A percentile compares a stretch with the other conserved stretches of the same genome.
phyloP scores from a whole-genome alignment of 2,329 filamentous ascomycete genomes.

The Aschersonia sp. region DNA sequence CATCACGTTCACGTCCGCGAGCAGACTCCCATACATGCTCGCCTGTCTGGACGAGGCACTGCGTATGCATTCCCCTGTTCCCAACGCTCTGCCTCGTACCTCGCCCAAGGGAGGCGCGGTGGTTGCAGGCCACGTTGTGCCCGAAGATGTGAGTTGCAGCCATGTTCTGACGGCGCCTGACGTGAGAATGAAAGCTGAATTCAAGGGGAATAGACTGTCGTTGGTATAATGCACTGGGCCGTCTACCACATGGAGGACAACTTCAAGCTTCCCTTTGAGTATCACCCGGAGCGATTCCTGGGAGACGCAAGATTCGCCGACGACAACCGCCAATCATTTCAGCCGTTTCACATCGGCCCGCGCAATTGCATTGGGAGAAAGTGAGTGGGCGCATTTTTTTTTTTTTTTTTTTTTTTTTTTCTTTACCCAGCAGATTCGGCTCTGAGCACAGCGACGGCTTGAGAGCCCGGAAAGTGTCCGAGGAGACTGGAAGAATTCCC shows the following conservation, averaged over 20 bases:
- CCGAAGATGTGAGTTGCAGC: constrained; percentile 7
- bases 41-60: constrained; percentile 27
- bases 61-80: constrained; percentile 18
- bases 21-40: constrained; percentile 20
- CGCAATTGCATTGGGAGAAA: constrained; percentile 14
- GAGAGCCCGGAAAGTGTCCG: no score
- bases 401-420: neutral
- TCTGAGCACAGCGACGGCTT: no score
- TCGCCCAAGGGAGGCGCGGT: constrained; percentile 11
- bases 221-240: constrained; percentile 21
- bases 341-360: constrained; percentile 16
- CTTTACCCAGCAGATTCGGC: no score
- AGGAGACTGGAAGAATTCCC: no score
- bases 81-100: neutral
- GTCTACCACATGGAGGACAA: constrained; percentile 16
- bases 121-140: constrained; percentile 16
- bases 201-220: constrained; percentile 7
- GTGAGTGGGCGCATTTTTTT: neutral
- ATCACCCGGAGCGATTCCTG: constrained; percentile 23
- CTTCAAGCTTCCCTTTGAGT: constrained; percentile 17
- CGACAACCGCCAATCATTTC: constrained; percentile 11
- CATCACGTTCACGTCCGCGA: constrained; percentile 19
- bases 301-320: constrained; percentile 8
- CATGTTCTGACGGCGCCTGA: neutral
- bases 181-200: neutral